Conservation (phyloP, 352 stramenopile genomes). For the Phytopythium cucurbitacearum region DNA sequence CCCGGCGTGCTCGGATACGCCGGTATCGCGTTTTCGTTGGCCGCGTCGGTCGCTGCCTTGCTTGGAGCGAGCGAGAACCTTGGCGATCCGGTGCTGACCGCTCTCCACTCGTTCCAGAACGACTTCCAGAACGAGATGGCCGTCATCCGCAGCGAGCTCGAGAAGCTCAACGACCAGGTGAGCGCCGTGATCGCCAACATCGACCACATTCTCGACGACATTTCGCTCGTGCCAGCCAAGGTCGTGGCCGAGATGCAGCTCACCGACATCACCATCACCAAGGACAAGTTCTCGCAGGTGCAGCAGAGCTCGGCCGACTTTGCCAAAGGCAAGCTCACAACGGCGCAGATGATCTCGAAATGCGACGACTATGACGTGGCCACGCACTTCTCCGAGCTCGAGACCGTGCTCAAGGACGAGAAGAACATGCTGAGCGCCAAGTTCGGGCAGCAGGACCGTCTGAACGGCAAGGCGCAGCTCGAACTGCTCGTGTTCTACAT, state of each 20-base stretch:
- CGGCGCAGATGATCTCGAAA: conserved; percentile 36
- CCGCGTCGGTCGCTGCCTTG: conserved; percentile 28
- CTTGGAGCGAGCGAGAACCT: conserved; percentile 1
- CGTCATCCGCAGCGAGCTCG: conserved; percentile 22
- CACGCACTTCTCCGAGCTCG: conserved; percentile 37
- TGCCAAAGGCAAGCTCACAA: conserved; percentile 24
- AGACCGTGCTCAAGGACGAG: conserved; percentile 41
- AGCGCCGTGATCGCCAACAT: conserved; percentile 25
- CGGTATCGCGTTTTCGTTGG: conserved; percentile 42
- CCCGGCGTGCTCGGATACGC: conserved; percentile 27
- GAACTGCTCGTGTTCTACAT: conserved; percentile 43
- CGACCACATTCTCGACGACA: conserved; percentile 25
- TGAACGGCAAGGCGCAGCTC: conserved; percentile 19
- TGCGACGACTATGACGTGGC: conserved; percentile 43
- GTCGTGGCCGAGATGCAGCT: conserved; percentile 47
- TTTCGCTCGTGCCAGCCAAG: conserved; percentile 33
- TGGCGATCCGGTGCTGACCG: conserved; percentile 27
- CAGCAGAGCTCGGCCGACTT: conserved; percentile 29
- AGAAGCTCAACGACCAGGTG: conserved; percentile 19
- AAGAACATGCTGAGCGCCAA: conserved; percentile 22
- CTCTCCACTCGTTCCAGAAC: conserved; percentile 20
- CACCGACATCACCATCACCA: conserved; percentile 34
- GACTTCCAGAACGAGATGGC: conserved; percentile 22
- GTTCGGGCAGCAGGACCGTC: conserved; percentile 23
- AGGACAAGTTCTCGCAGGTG: conserved; percentile 40